Evolutionary conservation across 2,329 filamentous ascomycete species (phyloP).

Genomic region (Gnomoniopsis smithogilvyi): DNA sequence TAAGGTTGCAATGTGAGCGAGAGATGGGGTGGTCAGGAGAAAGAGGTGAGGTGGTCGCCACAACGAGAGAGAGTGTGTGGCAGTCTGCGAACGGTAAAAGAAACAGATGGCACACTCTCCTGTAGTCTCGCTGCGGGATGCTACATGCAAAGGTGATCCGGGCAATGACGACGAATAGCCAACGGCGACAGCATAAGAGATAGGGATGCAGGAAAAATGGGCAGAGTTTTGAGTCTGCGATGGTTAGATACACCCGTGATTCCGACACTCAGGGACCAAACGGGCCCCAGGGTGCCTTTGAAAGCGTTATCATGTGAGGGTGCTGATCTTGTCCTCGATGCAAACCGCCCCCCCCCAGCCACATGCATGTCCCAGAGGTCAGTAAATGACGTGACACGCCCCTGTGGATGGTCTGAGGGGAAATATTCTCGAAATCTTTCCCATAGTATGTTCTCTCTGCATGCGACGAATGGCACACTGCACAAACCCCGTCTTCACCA

Average conservation of each 20-base stretch:
- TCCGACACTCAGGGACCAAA: background rate
- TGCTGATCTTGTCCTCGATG: background rate
- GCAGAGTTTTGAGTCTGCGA: background rate
- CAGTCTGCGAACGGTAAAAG: slow-evolving; percentile 2
- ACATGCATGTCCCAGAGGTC: background rate
- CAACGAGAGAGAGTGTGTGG: background rate
- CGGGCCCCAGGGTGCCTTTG: background rate
- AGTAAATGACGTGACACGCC: background rate
- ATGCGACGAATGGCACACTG: no score
- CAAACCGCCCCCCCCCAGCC: background rate
- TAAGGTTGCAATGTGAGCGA: background rate
- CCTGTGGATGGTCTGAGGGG: background rate
- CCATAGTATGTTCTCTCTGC: background rate
- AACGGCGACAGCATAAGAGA: background rate
- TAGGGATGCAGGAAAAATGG: background rate
- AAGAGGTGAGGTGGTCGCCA: slow-evolving; percentile 10
- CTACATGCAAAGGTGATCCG: background rate
- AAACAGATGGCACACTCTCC: background rate
- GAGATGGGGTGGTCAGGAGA: background rate
- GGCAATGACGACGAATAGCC: no score
- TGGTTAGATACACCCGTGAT: background rate
- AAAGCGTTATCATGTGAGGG: background rate
- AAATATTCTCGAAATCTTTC: background rate
- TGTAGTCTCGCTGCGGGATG: background rate
- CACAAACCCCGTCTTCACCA: no score